Evolutionary conservation across 164 flowering plant genomes (phyloP).

Genomic region (Vitis labrusca): DNA sequence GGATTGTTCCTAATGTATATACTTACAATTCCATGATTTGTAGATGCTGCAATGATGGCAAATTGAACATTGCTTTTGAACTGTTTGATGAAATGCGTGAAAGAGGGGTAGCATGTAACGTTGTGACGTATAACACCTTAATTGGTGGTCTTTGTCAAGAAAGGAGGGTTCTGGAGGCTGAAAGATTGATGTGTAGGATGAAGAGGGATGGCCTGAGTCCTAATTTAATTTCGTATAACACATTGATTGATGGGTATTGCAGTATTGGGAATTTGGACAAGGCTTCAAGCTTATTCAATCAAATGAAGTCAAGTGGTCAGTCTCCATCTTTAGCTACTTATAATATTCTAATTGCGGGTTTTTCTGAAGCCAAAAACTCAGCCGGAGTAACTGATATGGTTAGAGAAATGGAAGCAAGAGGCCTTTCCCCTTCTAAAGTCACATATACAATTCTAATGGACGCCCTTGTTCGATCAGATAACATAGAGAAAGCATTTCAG

Average conservation of each 20-base stretch:
- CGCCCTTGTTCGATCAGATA: slow-evolving; percentile 39
- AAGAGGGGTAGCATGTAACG: slow-evolving; percentile 49
- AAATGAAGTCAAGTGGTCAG: slow-evolving; percentile 47
- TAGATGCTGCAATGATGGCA: slow-evolving; percentile 45
- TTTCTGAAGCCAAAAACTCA: slow-evolving; percentile 41
- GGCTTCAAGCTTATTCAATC: slow-evolving; percentile 40
- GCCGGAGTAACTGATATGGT: slow-evolving; percentile 31
- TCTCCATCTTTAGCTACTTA: slow-evolving; percentile 60
- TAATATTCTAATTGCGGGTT: slow-evolving; percentile 56
- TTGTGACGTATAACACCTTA: slow-evolving; percentile 63
- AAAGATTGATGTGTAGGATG: slow-evolving; percentile 45
- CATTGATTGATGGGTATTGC: slow-evolving; percentile 61
- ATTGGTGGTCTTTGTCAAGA: slow-evolving; percentile 54
- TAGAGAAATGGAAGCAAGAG: slow-evolving; percentile 72
- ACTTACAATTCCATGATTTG: slow-evolving; percentile 59
- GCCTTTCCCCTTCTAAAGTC: slow-evolving; percentile 53
- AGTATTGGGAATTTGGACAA: slow-evolving; percentile 42
- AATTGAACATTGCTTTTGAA: slow-evolving; percentile 34
- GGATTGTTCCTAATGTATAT: slow-evolving; percentile 53
- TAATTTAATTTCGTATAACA: slow-evolving; percentile 54
- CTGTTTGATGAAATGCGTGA: slow-evolving; percentile 72
- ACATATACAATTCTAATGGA: slow-evolving; percentile 67
- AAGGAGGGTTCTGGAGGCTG: slow-evolving; percentile 41
- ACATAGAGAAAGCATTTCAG: slow-evolving; percentile 63
- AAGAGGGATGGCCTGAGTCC: slow-evolving; percentile 42